Conservation (phyloP, 495 filamentous ascomycete genomes). For the Penicillium cataractarum region DNA sequence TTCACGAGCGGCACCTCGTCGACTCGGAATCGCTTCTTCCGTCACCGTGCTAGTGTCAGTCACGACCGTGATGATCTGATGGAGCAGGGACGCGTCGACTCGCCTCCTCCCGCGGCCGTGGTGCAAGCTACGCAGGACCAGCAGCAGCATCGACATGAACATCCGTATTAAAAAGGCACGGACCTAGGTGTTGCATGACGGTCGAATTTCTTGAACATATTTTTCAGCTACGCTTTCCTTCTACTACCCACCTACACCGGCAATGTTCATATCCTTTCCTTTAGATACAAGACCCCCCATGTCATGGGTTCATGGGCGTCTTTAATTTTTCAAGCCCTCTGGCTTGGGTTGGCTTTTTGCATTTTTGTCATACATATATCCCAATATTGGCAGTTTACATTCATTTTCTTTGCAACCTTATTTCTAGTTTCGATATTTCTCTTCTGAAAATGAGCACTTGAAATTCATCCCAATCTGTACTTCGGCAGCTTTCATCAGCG, state of each 20-base stretch:
- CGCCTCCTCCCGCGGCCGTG: conserved; percentile 5
- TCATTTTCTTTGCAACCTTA: neutral
- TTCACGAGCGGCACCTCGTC: conserved; percentile 37
- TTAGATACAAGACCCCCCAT: neutral
- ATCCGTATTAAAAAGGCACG: neutral
- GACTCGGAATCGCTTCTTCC: conserved; percentile 45
- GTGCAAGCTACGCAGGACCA: neutral
- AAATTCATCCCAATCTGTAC: too few species aligned
- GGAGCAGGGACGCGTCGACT: conserved; percentile 37
- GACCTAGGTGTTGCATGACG: neutral
- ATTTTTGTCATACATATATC: neutral
- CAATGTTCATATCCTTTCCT: neutral
- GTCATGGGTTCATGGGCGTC: neutral
- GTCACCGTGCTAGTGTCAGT: conserved; percentile 33
- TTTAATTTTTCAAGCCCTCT: neutral
- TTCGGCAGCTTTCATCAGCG: neutral
- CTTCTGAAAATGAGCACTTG: too few species aligned
- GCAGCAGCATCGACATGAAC: conserved; percentile 11
- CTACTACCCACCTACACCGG: neutral
- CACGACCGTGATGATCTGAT: conserved; percentile 35
- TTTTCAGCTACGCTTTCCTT: neutral
- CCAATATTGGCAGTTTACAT: neutral
- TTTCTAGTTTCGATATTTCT: neutral
- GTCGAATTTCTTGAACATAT: conserved; percentile 4
- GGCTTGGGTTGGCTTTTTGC: conserved; percentile 1